phyloP scores from a whole-genome alignment of 306 rosid genomes.

The Lithocarpus polystachyus region DNA sequence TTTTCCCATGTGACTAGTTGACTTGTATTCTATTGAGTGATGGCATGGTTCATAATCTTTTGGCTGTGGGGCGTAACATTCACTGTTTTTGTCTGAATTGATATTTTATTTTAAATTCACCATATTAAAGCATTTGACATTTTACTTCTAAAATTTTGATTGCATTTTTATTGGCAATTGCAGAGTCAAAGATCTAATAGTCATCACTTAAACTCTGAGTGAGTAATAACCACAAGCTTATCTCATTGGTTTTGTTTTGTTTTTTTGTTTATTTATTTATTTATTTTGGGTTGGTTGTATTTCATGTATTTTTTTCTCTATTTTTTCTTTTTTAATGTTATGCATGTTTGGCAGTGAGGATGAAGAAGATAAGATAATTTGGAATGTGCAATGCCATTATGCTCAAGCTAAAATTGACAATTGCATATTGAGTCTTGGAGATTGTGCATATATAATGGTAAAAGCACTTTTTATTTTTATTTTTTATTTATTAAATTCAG shows the following conservation, averaged over 20 bases:
- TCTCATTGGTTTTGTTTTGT: neutral
- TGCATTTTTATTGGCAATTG: constrained; percentile 33
- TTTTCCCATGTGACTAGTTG: neutral
- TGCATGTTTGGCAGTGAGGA: constrained; percentile 52
- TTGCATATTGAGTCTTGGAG: constrained; percentile 66
- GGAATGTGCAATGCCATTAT: constrained; percentile 78
- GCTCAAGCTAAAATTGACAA: constrained; percentile 58
- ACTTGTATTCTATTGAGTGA: neutral
- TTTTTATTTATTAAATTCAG: neutral
- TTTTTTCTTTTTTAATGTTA: neutral
- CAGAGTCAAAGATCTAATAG: constrained; percentile 54
- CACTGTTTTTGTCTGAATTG: neutral
- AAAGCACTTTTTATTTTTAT: constrained; percentile 18
- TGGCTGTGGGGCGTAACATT: neutral
- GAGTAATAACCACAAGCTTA: constrained; percentile 29
- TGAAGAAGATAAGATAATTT: constrained; percentile 68
- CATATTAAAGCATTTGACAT: neutral
- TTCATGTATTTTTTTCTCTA: constrained; percentile 6
- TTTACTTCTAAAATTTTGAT: neutral
- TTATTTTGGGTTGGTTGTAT: constrained; percentile 4
- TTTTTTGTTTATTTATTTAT: neutral
- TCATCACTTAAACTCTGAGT: constrained; percentile 45
- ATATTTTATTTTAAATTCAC: constrained; percentile 6
- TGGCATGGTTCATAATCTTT: neutral
- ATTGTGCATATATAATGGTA: constrained; percentile 81